Evolutionary conservation across 164 flowering plant genomes (phyloP), one percentile per base, ranked within the genome.

Genomic region (Liquidambar formosana): DNA sequence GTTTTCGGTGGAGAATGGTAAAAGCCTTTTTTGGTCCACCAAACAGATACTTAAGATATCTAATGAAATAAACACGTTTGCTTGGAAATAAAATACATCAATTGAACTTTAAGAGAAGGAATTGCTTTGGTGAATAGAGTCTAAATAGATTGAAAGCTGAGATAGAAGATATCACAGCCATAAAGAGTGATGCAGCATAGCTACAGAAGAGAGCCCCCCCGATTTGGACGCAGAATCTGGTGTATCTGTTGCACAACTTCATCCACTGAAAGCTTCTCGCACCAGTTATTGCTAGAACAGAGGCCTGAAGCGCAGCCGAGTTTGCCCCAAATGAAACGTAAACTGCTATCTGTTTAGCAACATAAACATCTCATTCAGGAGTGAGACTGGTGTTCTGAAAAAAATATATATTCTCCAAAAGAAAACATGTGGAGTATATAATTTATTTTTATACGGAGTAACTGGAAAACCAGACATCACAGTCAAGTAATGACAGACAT

Each of bases 61-160:
- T n/a, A n/a, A n/a, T n/a, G n/a, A n/a, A n/a, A n/a, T n/a, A n/a
- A n/a, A n/a, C n/a, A n/a, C n/a, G n/a, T n/a, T n/a, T n/a, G n/a
- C 41, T 33, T 33, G 6, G 41, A 33, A 33, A 33, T 33, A 33
- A 33, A 33, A 2, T 6, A n/a, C 41, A 33, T 33, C 41, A 48
- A 54, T 1, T 49, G 47, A 52, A 9, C 68, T 89, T 87, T 4
- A 82, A 73, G 53, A 45, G 53, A 44, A 88, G 73, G 64, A 84
- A 86, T 0, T 76, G 66, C 1, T 79, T 79, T 0, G 92, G 81
- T 5, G 96, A 89, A 63, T 88, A 91, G 45, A 80, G 78, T 63
- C 95, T 73, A 63, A 89, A 93, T 22, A 93, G 68, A 62, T 75
- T 76, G 83, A 78, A 88, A 44, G 90, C 89, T 0, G 97, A 88